A percentile compares a stretch with the other conserved stretches of the same genome.
phyloP scores from a whole-genome alignment of 2,329 filamentous ascomycete genomes.

The Waltergamsia citrina region DNA sequence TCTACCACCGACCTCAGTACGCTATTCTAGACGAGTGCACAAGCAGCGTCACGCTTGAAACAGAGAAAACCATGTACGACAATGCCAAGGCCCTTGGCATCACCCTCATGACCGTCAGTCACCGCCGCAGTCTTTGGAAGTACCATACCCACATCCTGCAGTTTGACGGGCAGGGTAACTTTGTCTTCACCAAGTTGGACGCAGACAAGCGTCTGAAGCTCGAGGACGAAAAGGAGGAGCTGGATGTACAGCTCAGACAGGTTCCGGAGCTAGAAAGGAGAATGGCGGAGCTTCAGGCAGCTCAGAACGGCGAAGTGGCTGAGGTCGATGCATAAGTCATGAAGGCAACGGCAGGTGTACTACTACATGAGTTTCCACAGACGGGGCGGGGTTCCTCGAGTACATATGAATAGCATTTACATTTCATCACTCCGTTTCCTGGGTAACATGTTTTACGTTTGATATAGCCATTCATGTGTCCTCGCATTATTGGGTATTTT shows the following conservation, averaged over 20 bases:
- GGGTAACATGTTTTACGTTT: too few species aligned
- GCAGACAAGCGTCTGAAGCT: constrained; percentile 75
- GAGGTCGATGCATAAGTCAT: constrained; percentile 3
- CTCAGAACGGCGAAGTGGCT: constrained; percentile 2
- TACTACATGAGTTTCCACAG: not conserved
- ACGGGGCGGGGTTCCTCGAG: too few species aligned
- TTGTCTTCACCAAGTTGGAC: constrained; percentile 82
- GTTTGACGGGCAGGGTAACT: constrained; percentile 90
- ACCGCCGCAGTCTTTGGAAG: constrained; percentile 87
- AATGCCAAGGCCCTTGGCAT: constrained; percentile 86
- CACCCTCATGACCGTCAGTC: constrained; percentile 93
- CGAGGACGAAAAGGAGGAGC: constrained; percentile 93
- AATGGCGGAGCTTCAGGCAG: constrained; percentile 62
- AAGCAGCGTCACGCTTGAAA: constrained; percentile 86
- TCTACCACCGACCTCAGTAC: constrained; percentile 88
- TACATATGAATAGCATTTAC: too few species aligned
- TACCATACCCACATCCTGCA: constrained; percentile 93
- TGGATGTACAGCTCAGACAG: constrained; percentile 75
- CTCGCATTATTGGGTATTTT: too few species aligned
- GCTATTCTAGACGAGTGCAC: constrained; percentile 98
- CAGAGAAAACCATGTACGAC: constrained; percentile 94
- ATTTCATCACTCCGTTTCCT: too few species aligned
- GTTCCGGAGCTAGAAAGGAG: constrained; percentile 83
- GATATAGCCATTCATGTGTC: too few species aligned
- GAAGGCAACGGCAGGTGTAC: not conserved